Conservation (phyloP, 768 basidiomycete genomes). For the Nidularia pulvinata region DNA sequence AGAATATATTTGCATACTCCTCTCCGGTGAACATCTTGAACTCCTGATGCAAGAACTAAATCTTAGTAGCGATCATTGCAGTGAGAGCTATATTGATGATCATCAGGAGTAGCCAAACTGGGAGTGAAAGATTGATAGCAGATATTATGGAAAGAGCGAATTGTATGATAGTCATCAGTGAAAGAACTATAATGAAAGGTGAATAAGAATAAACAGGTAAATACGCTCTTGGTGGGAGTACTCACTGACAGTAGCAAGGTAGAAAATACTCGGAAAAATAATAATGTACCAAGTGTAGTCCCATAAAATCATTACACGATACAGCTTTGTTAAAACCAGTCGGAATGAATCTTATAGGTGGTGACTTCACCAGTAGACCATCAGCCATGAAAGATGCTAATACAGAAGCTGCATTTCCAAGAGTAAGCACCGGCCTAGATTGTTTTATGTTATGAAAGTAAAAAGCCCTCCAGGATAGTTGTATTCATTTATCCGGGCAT, state of each 20-base stretch:
- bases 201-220: too few relatives aligned
- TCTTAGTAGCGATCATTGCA: slow-evolving; percentile 24
- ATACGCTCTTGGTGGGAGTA: background rate
- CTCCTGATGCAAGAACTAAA: slow-evolving; percentile 20
- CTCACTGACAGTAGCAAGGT: slow-evolving; percentile 13
- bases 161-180: too few relatives aligned
- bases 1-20: slow-evolving; percentile 23
- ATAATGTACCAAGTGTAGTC: slow-evolving; percentile 13
- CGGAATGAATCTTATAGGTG: background rate
- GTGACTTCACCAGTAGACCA: slow-evolving; percentile 29
- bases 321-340: slow-evolving; percentile 19
- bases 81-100: slow-evolving; percentile 21
- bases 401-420: slow-evolving; percentile 17
- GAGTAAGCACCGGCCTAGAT: slow-evolving; percentile 14
- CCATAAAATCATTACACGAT: slow-evolving; percentile 32
- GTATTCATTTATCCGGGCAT: slow-evolving; percentile 27
- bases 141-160: slow-evolving; percentile 24
- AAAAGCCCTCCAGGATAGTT: slow-evolving; percentile 29
- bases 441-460: slow-evolving; percentile 22
- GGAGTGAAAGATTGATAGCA: slow-evolving; percentile 25
- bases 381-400: slow-evolving; percentile 32
- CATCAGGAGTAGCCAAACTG: slow-evolving; percentile 30
- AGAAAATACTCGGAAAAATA: slow-evolving; percentile 12
- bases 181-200: too few relatives aligned
- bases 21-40: slow-evolving; percentile 15